These are phyloP conservation scores for Nigrospora oryzae DNA, from an alignment of 2,329 filamentous ascomycete species.

Conservation along the genomic window DNA sequence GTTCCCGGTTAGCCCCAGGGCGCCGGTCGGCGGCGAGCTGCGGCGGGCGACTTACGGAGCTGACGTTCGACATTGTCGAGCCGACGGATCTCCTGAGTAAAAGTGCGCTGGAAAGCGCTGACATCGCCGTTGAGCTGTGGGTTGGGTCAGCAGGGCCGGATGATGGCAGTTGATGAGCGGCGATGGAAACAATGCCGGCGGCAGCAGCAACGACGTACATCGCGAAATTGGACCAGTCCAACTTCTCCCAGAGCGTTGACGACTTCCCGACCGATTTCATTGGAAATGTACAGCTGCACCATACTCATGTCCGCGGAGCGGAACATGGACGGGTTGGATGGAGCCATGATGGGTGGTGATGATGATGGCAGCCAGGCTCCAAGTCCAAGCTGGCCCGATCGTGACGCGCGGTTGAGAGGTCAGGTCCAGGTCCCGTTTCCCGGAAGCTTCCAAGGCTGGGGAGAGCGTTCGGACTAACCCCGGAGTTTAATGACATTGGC, in stretches of 20 bases:
- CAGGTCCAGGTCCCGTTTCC: no score
- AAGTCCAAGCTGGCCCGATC: not conserved
- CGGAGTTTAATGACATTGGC: no score
- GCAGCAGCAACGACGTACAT: constrained; percentile 53
- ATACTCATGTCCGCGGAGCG: constrained; percentile 99
- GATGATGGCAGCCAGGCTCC: constrained; percentile 1
- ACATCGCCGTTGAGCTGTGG: constrained; percentile 81
- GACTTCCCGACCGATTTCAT: constrained; percentile 96
- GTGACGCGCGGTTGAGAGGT: not conserved
- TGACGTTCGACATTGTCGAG: constrained; percentile 98
- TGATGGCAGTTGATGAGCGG: no score
- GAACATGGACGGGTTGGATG: constrained; percentile 85
- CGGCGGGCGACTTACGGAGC: constrained; percentile 59
- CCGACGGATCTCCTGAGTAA: constrained; percentile 93
- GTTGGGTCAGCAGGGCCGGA: constrained; percentile 8
- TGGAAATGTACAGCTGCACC: constrained; percentile 98
- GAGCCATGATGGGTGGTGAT: constrained; percentile 42
- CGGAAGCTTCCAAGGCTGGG: no score
- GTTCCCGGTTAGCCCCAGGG: constrained; percentile 19
- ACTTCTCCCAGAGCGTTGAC: constrained; percentile 94
- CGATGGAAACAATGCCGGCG: no score
- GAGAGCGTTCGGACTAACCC: no score
- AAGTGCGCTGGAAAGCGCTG: constrained; percentile 92
- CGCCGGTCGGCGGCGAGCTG: not conserved
- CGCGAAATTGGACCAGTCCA: constrained; percentile 91